Conservation (phyloP, 2,329 filamentous ascomycete species). For the Alternaria solani region DNA sequence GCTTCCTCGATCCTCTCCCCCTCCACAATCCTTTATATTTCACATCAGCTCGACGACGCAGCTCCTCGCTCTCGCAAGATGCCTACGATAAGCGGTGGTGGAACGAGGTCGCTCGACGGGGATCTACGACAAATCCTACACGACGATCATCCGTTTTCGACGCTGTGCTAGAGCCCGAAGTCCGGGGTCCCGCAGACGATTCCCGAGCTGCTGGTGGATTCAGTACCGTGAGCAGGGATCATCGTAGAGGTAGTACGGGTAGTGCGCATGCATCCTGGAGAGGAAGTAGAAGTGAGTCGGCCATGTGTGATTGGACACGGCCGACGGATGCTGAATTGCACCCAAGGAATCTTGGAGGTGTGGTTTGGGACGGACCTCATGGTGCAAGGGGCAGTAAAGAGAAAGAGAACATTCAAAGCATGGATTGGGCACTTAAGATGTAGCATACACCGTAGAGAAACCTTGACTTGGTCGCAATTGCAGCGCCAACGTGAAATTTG, state of each 20-base stretch:
- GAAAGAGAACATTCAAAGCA: neutral
- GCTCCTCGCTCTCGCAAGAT: neutral
- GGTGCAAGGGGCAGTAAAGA: neutral
- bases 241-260: neutral
- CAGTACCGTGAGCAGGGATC: neutral
- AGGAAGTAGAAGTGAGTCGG: constrained; percentile 3
- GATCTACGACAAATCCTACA: constrained; percentile 4
- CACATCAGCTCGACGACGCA: neutral
- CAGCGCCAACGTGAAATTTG: neutral
- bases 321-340: neutral
- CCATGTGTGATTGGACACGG: constrained; percentile 15
- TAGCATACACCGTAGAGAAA: neutral
- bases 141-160: constrained; percentile 16
- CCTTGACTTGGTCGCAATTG: neutral
- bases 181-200: neutral
- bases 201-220: neutral
- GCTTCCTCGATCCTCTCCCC: neutral
- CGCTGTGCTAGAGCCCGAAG: constrained; percentile 17
- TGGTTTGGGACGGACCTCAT: neutral
- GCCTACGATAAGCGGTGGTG: constrained; percentile 14
- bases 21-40: neutral
- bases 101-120: constrained; percentile 13
- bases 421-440: constrained; percentile 5
- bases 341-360: neutral
- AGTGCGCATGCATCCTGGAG: constrained; percentile 5